phyloP scores from a whole-genome alignment of 257 asterid genomes.

The Nicotiana tabacum region DNA sequence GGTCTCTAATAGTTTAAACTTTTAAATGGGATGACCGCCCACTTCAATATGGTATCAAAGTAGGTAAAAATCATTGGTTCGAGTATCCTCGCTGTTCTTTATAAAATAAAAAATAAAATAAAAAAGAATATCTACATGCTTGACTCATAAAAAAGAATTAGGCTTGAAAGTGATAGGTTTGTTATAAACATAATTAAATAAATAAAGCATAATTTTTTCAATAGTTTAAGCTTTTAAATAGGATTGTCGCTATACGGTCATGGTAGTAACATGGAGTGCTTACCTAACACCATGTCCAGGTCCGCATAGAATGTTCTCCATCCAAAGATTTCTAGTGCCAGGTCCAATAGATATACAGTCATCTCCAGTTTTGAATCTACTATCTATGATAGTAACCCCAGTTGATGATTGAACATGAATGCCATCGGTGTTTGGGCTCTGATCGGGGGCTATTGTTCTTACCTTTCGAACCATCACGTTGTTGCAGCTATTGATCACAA shows the following conservation, averaged over 20 bases:
- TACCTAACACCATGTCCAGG: conserved; percentile 77
- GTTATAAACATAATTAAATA: too few relatives aligned
- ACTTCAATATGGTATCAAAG: neutral
- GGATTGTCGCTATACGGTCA: neutral
- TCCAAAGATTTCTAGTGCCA: conserved; percentile 53
- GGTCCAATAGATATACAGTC: conserved; percentile 72
- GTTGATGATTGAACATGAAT: conserved; percentile 56
- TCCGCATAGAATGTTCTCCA: conserved; percentile 57
- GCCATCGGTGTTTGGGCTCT: conserved; percentile 66
- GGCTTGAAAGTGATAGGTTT: neutral
- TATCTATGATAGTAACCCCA: conserved; percentile 35
- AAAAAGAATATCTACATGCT: neutral
- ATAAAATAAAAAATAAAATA: neutral
- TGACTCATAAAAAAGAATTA: neutral
- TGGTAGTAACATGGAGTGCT: neutral
- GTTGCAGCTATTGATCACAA: conserved; percentile 59
- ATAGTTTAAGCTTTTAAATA: neutral
- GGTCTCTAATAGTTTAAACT: too few relatives aligned
- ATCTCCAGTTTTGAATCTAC: conserved; percentile 46
- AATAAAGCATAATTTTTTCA: neutral
- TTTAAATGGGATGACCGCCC: neutral
- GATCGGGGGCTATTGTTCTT: conserved; percentile 43
- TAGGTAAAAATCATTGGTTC: neutral
- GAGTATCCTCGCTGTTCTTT: neutral
- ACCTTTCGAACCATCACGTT: conserved; percentile 46